Base-by-base conservation (phyloP, 2,329 filamentous ascomycete genomes). In the Lecanosticta acicola region DNA sequence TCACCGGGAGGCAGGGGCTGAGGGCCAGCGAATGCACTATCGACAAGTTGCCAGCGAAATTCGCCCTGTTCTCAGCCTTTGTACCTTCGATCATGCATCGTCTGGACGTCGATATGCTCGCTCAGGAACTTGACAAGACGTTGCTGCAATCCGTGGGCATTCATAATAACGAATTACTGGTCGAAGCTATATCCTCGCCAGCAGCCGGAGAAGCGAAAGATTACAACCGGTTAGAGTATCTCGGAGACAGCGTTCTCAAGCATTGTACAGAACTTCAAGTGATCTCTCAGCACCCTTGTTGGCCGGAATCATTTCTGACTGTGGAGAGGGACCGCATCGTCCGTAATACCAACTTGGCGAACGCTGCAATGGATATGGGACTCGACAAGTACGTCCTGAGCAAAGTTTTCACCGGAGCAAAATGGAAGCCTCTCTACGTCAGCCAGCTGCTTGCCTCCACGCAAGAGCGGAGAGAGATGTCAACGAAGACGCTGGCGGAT, bases 171-270 rank as follows among this genome's bases (percentile, higher is more conserved):
- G 55, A 80, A 1, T 66, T 89, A 1, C 61, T 94, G 0, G 62
- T 81, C 1, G 81, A 79, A 8, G 88, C 90, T 1, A 83, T 94
- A 40, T 85, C 78, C 41, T 72, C 86, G 0, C 78, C 82, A 0
- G 73, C 72, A 1, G 80, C 86, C 0, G 60, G 66, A 2, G 80
- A 82, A 39, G 63, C 69, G 1, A 75, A 73, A 0, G 77, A 95
- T 53, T 96, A 96, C 60, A 85, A 97, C 58, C 75, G 85, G 2
- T 71, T 94, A 0, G 93, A 97, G 62, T 94, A 94, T 55, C 69
- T 96, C 0, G 93, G 93, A 0, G 91, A 97, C 59, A 81, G 81
- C 0, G 73, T 94, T 1, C 72, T 97, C 32, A 97, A 97, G 59
- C 78, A 84, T 46, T 80, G 79, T 38, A 75, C 84, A 0, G 80